These are phyloP conservation scores for Daldinia eschscholtzii DNA, from an alignment of 2,329 filamentous ascomycete species.

Conservation along the genomic window DNA sequence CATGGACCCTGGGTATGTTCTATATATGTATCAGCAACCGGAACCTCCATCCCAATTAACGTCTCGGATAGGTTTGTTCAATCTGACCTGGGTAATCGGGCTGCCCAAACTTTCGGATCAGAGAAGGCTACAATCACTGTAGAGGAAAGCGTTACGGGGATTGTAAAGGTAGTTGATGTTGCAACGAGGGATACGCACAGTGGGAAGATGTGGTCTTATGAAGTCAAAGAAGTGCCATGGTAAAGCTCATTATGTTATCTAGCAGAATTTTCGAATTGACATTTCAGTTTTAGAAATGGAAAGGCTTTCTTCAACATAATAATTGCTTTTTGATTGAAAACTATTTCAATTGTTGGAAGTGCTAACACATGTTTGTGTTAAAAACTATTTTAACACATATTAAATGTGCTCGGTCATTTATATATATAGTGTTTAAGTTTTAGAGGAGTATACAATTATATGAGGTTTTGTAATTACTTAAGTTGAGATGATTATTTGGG, in stretches of 20 bases:
- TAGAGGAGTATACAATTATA: no score
- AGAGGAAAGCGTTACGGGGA: constrained; percentile 52
- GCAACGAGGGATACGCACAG: constrained; percentile 26
- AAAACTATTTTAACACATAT: no score
- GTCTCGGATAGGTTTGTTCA: constrained; percentile 52
- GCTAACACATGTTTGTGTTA: background rate
- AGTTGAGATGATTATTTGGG: no score
- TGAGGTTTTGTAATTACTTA: no score
- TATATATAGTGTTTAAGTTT: no score
- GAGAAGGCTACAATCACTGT: constrained; percentile 53
- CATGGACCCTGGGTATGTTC: constrained; percentile 50
- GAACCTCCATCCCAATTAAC: background rate
- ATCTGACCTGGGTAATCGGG: constrained; percentile 56
- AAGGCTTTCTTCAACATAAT: background rate
- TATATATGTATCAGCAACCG: background rate
- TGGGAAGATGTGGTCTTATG: constrained; percentile 5
- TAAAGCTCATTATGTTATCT: background rate
- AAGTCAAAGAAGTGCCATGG: constrained; percentile 23
- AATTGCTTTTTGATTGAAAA: background rate
- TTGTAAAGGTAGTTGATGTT: constrained; percentile 45
- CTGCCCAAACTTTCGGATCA: constrained; percentile 51
- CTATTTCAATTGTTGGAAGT: background rate
- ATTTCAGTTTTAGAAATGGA: background rate
- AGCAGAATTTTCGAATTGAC: background rate
- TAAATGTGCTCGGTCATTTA: no score